Percentiles rank a stretch among this genome's conserved stretches.
Evolutionary conservation across 805 yeast genomes (phyloP).

Genomic region (Hanseniaspora valbyensis): DNA sequence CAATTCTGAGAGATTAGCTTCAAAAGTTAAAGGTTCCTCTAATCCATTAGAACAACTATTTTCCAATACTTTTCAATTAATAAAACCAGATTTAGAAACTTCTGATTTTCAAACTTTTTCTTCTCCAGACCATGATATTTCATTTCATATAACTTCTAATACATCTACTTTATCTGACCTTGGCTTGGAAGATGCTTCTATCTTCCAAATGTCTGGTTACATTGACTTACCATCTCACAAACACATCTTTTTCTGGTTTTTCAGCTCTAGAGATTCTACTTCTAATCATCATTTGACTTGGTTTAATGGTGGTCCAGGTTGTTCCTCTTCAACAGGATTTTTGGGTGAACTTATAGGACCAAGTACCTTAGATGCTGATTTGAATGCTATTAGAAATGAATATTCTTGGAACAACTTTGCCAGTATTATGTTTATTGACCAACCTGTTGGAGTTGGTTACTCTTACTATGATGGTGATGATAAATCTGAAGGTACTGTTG

Average conservation of each 20-base stretch:
- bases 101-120: neutral
- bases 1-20: neutral
- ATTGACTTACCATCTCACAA: constrained; percentile 61
- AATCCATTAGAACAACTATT: neutral
- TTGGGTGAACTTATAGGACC: constrained; percentile 83
- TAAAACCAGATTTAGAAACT: neutral
- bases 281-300: constrained; percentile 30
- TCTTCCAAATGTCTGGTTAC: constrained; percentile 74
- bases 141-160: constrained; percentile 7
- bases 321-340: constrained; percentile 81
- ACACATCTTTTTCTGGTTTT: constrained; percentile 87
- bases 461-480: constrained; percentile 40
- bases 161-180: neutral
- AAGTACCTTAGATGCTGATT: constrained; percentile 50
- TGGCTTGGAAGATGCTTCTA: constrained; percentile 59
- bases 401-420: constrained; percentile 89
- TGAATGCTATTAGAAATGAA: constrained; percentile 68
- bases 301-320: constrained; percentile 96
- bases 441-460: constrained; percentile 88
- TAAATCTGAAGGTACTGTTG: constrained; percentile 29
- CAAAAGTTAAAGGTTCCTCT: neutral
- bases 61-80: neutral
- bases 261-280: constrained; percentile 59
- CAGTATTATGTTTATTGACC: constrained; percentile 80
- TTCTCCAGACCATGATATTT: neutral